These are phyloP conservation scores for Saccharomyces paradoxus DNA, from an alignment of 805 yeast species.

Conservation along the genomic window DNA sequence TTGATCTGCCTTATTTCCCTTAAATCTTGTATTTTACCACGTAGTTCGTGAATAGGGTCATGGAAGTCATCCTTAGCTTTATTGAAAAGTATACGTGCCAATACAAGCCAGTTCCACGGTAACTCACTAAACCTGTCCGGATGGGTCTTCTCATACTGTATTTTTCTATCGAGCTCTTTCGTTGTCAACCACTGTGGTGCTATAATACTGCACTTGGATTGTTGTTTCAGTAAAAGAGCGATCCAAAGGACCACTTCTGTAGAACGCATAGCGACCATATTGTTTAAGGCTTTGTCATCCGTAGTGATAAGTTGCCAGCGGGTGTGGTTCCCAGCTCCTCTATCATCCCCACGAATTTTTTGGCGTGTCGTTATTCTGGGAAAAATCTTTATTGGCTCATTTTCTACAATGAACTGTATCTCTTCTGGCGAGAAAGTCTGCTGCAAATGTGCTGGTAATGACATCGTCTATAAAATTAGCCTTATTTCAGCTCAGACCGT, in stretches of 20 bases:
- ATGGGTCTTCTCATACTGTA: conserved; percentile 57
- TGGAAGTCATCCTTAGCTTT: conserved; percentile 71
- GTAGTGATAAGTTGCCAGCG: conserved; percentile 33
- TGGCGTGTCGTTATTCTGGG: conserved; percentile 46
- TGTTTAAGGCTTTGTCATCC: conserved; percentile 25
- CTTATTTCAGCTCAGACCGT: not conserved
- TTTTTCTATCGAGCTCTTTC: conserved; percentile 43
- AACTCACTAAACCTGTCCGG: conserved; percentile 55
- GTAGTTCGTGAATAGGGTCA: conserved; percentile 62
- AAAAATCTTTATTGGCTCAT: conserved; percentile 61
- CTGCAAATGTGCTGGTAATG: conserved; percentile 49
- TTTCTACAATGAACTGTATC: conserved; percentile 77
- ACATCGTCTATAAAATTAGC: conserved; percentile 36
- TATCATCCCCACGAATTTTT: conserved; percentile 7
- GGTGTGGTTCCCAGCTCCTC: conserved; percentile 1
- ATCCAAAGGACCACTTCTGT: conserved; percentile 77
- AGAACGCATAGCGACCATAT: conserved; percentile 52
- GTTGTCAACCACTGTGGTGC: conserved; percentile 79
- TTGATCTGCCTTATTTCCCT: conserved; percentile 77
- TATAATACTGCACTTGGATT: conserved; percentile 75
- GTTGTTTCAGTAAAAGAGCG: conserved; percentile 74
- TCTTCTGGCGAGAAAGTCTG: conserved; percentile 66
- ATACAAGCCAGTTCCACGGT: conserved; percentile 87
- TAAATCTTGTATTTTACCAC: conserved; percentile 71
- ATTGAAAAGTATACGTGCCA: conserved; percentile 57